These are phyloP conservation scores for Barbarea vulgaris DNA, from an alignment of 345 rosid genomes.

Conservation along the genomic window DNA sequence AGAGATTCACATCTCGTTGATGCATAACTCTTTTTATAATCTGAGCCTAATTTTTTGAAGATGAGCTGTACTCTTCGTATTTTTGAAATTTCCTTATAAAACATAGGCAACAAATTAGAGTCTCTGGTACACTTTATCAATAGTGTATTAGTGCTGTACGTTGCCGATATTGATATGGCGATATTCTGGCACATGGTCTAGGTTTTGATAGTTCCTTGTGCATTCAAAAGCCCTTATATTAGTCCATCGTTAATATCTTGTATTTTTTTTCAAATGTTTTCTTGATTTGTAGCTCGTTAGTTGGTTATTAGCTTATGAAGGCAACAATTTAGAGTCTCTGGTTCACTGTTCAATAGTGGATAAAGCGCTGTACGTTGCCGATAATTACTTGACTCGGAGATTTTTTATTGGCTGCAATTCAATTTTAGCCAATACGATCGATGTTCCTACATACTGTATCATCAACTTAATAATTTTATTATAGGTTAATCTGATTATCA, in stretches of 20 bases:
- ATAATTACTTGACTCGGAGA: conserved; percentile 6
- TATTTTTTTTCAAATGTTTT: no score
- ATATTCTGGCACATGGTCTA: conserved; percentile 52
- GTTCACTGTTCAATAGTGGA: conserved; percentile 22
- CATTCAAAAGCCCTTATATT: conserved; percentile 49
- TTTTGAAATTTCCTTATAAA: neutral
- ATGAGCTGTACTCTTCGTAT: neutral
- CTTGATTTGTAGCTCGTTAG: neutral
- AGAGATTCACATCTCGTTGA: conserved; percentile 47
- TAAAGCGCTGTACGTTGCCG: conserved; percentile 43
- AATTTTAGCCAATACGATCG: neutral
- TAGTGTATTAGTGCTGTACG: conserved; percentile 77
- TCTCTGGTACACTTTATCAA: conserved; percentile 57
- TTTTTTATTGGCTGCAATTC: neutral
- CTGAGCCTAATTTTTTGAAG: conserved; percentile 34
- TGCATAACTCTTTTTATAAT: conserved; percentile 33
- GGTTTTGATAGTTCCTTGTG: conserved; percentile 25
- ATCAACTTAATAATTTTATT: no score
- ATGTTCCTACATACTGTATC: neutral
- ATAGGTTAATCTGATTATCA: no score
- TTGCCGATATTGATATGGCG: conserved; percentile 56
- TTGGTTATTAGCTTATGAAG: neutral
- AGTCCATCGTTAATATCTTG: neutral
- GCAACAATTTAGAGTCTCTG: conserved; percentile 44
- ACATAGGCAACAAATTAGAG: conserved; percentile 73